A percentile compares a stretch with the other conserved stretches of the same genome.
Conservation (phyloP, 176 grass and related monocot genomes). For the Sorghum bicolor region DNA sequence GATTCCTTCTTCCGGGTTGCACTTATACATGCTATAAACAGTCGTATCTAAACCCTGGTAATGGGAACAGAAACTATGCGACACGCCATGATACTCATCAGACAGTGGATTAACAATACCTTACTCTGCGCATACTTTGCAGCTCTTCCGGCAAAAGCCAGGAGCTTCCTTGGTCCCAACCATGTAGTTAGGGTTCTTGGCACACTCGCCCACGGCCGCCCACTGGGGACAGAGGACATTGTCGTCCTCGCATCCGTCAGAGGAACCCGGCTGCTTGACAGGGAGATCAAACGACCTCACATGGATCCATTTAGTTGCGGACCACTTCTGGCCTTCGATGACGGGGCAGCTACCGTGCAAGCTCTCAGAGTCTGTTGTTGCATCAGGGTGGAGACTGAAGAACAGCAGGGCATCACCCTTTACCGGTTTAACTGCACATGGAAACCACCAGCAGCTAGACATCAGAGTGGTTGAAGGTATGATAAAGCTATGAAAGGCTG, state of each 20-base stretch:
- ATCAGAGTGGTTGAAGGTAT: neutral
- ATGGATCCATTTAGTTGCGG: conserved; percentile 96
- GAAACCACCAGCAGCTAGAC: conserved; percentile 6
- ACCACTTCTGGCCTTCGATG: conserved; percentile 89
- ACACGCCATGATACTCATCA: neutral
- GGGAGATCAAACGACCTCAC: conserved; percentile 70
- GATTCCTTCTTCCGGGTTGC: conserved; percentile 5
- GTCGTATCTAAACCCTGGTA: conserved; percentile 12
- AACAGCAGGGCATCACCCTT: conserved; percentile 88
- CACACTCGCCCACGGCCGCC: conserved; percentile 80
- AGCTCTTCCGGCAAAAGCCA: conserved; percentile 89
- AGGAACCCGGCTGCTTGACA: conserved; percentile 3
- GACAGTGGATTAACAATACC: neutral
- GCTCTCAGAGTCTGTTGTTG: conserved; percentile 69
- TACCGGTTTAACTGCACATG: conserved; percentile 60
- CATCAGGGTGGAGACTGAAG: conserved; percentile 75
- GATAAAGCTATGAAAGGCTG: neutral
- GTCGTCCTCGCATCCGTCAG: conserved; percentile 55
- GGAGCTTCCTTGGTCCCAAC: conserved; percentile 65
- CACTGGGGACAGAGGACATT: conserved; percentile 61
- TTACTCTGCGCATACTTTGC: conserved; percentile 65
- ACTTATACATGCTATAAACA: conserved; percentile 11
- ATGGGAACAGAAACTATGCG: neutral
- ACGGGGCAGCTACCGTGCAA: conserved; percentile 89
- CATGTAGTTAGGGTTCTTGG: conserved; percentile 93